phyloP scores from a whole-genome alignment of 176 grass and related monocot genomes.

The Zoysia japonica region DNA sequence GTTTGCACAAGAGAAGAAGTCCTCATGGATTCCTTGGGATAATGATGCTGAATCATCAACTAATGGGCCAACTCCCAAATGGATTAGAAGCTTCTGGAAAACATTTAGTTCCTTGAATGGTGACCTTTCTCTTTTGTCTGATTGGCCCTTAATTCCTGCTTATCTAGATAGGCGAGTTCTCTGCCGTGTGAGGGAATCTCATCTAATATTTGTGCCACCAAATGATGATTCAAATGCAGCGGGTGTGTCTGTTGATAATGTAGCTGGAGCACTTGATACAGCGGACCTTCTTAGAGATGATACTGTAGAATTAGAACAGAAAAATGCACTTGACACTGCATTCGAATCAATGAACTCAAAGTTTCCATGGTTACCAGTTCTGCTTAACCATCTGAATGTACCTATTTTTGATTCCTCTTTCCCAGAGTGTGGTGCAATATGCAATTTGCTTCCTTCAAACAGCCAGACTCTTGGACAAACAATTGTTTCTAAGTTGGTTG shows the following conservation, averaged over 20 bases:
- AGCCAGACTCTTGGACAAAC: conserved; percentile 60
- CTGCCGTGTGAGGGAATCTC: conserved; percentile 68
- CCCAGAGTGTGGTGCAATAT: conserved; percentile 63
- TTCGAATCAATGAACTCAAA: conserved; percentile 64
- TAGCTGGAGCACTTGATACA: conserved; percentile 27
- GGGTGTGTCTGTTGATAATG: conserved; percentile 31
- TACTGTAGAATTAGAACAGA: conserved; percentile 43
- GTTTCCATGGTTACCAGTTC: conserved; percentile 78
- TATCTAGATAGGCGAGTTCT: conserved; percentile 68
- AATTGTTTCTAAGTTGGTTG: conserved; percentile 71
- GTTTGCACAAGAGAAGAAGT: conserved; percentile 39
- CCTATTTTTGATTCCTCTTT: conserved; percentile 80
- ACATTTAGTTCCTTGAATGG: conserved; percentile 66
- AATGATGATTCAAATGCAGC: conserved; percentile 48
- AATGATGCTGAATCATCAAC: conserved; percentile 51
- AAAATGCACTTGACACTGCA: conserved; percentile 54
- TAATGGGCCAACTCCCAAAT: conserved; percentile 67
- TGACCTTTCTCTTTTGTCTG: conserved; percentile 76
- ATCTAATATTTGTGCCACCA: conserved; percentile 83
- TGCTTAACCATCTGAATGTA: conserved; percentile 87
- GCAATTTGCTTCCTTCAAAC: conserved; percentile 57
- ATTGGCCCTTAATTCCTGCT: conserved; percentile 95
- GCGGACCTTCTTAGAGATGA: conserved; percentile 12
- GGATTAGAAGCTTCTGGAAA: conserved; percentile 90
- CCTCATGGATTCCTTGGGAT: conserved; percentile 81